Conservation (phyloP, 2,329 filamentous ascomycete genomes). For the Colletotrichum neosansevieriae region DNA sequence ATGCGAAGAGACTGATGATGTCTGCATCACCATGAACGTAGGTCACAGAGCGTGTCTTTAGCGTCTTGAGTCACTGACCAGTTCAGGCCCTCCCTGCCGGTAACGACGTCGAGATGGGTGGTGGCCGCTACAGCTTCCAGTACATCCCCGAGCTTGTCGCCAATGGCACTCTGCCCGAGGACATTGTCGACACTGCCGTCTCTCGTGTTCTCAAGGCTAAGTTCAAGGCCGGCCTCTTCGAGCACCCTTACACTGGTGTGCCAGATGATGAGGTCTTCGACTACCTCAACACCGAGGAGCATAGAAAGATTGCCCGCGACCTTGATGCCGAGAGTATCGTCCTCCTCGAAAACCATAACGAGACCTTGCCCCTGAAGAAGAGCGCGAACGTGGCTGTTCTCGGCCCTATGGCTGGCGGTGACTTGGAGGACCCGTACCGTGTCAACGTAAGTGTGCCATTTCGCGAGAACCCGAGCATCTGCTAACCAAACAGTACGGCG, state of each 20-base stretch:
- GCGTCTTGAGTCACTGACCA: conserved; percentile 16
- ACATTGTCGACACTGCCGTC: conserved; percentile 74
- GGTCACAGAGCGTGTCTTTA: conserved; percentile 31
- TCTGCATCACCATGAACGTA: conserved; percentile 71
- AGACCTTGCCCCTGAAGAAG: conserved; percentile 67
- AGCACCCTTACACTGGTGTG: conserved; percentile 74
- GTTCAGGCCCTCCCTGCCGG: conserved; percentile 71
- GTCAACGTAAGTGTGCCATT: conserved; percentile 68
- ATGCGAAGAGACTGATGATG: conserved; percentile 72
- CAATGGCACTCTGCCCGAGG: conserved; percentile 69
- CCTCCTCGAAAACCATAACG: conserved; percentile 69
- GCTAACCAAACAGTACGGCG: conserved; percentile 67
- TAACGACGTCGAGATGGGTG: conserved; percentile 82
- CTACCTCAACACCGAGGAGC: conserved; percentile 72
- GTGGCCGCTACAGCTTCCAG: conserved; percentile 77
- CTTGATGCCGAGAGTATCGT: conserved; percentile 74
- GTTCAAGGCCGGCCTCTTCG: conserved; percentile 78
- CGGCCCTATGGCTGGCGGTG: conserved; percentile 79
- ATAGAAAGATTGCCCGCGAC: conserved; percentile 69
- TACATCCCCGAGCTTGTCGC: conserved; percentile 74
- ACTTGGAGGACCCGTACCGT: conserved; percentile 40
- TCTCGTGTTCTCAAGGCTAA: conserved; percentile 74
- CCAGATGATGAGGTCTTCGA: conserved; percentile 65
- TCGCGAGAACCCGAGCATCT: neutral
- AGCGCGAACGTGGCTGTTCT: conserved; percentile 78